These are phyloP conservation scores for Aureobasidium sp. DNA, from an alignment of 2,329 filamentous ascomycete species.

Conservation along the genomic window DNA sequence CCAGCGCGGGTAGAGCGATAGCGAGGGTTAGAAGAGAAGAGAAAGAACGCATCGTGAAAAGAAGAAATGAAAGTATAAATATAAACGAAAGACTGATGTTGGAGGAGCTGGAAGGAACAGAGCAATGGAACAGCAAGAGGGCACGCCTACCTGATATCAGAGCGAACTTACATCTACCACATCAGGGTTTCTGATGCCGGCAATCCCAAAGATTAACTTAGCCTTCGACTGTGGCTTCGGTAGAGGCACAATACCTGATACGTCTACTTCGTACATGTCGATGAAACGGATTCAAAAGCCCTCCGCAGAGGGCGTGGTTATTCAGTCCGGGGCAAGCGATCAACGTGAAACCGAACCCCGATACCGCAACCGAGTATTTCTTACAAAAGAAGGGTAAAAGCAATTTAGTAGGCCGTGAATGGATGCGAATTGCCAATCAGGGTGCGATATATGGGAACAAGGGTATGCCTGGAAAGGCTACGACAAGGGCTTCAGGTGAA, in stretches of 20 bases:
- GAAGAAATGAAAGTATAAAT: not conserved
- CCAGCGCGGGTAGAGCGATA: constrained; percentile 31
- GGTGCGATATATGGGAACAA: not conserved
- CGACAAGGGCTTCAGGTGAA: not conserved
- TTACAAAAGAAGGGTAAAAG: no score
- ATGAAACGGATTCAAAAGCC: constrained; percentile 9
- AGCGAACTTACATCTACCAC: not conserved
- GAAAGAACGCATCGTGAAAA: constrained; percentile 6
- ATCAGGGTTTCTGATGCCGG: not conserved
- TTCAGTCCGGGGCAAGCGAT: not conserved
- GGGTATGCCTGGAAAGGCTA: not conserved
- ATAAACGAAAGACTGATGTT: constrained; percentile 10
- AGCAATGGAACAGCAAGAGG: not conserved
- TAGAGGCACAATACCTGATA: not conserved
- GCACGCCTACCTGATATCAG: not conserved
- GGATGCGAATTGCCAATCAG: not conserved
- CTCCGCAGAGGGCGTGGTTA: not conserved
- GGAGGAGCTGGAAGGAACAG: not conserved
- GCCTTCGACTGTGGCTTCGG: not conserved
- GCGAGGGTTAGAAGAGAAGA: constrained; percentile 27
- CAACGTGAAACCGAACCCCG: constrained; percentile 1
- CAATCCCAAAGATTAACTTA: not conserved
- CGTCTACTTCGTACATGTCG: no score
- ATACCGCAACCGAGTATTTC: not conserved
- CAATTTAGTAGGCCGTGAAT: no score